A percentile compares a stretch with the other conserved stretches of the same genome.
phyloP scores from a whole-genome alignment of 108 stramenopile genomes.

The Cyclotella kingstonii region DNA sequence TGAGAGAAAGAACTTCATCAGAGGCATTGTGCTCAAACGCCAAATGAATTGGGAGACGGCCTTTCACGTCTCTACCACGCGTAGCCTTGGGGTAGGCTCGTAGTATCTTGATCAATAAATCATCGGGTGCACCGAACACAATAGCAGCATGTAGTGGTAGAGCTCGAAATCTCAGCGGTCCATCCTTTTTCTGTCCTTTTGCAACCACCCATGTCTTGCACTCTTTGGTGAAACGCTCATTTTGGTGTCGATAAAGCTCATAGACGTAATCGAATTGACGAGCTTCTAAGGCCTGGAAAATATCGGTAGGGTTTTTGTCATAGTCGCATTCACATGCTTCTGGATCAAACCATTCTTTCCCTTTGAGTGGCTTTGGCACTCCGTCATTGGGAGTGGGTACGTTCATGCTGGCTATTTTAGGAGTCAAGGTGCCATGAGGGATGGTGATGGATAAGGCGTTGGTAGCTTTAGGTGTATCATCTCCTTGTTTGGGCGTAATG shows the following conservation, averaged over 20 bases:
- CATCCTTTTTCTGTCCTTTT: slow-evolving; percentile 20
- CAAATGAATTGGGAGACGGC: slow-evolving; percentile 37
- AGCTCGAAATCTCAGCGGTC: slow-evolving; percentile 33
- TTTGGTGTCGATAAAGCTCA: slow-evolving; percentile 12
- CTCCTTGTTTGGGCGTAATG: not conserved
- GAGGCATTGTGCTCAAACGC: slow-evolving; percentile 35
- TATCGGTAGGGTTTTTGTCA: slow-evolving; percentile 43
- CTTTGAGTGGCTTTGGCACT: not conserved
- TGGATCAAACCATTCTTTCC: slow-evolving; percentile 41
- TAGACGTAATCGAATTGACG: slow-evolving; percentile 25
- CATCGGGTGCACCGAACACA: slow-evolving; percentile 35
- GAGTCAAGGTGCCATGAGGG: too few relatives aligned
- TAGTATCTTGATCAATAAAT: slow-evolving; percentile 30
- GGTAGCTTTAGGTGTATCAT: not conserved
- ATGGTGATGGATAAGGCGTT: not conserved
- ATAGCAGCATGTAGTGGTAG: slow-evolving; percentile 45
- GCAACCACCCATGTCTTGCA: slow-evolving; percentile 43
- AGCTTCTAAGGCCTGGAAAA: slow-evolving; percentile 38
- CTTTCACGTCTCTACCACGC: slow-evolving; percentile 35
- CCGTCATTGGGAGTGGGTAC: not conserved
- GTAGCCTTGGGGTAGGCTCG: slow-evolving; percentile 37
- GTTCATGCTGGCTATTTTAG: too few relatives aligned
- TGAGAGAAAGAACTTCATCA: slow-evolving; percentile 13
- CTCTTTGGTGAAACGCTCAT: slow-evolving; percentile 26
- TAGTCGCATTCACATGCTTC: slow-evolving; percentile 36